These are phyloP conservation scores for Auricularia auricula-judae DNA, from an alignment of 768 basidiomycete genomes.

Conservation along the genomic window DNA sequence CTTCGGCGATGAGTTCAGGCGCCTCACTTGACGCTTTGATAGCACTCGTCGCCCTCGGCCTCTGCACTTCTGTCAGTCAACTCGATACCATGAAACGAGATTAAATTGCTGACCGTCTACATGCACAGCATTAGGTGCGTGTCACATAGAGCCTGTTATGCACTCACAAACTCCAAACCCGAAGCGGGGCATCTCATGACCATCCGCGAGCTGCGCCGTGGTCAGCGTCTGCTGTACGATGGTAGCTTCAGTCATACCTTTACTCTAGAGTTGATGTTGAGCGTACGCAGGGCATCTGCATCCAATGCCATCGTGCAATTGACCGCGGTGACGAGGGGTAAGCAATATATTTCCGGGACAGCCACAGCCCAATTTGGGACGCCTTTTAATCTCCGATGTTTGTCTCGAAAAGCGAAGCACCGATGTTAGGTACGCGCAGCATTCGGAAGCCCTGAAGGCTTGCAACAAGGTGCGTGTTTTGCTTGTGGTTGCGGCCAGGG, in stretches of 20 bases:
- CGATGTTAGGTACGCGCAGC: too few relatives aligned
- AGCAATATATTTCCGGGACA: too few relatives aligned
- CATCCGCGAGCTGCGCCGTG: constrained; percentile 33
- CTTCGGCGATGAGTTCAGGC: constrained; percentile 35
- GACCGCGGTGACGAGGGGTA: too few relatives aligned
- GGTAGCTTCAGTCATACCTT: background rate
- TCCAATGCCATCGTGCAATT: too few relatives aligned
- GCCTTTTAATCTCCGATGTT: too few relatives aligned
- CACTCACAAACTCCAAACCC: constrained; percentile 37
- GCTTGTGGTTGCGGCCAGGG: too few relatives aligned
- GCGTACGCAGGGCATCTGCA: background rate
- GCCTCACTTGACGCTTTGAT: constrained; percentile 38
- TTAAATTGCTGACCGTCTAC: background rate
- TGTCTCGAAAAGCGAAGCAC: too few relatives aligned
- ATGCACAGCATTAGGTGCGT: too few relatives aligned
- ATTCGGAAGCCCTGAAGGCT: too few relatives aligned
- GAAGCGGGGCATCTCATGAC: constrained; percentile 42
- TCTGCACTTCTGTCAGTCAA: constrained; percentile 9
- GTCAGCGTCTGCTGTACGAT: background rate
- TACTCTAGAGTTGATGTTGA: background rate
- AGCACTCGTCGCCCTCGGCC: constrained; percentile 43
- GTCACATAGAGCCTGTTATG: too few relatives aligned
- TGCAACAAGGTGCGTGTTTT: too few relatives aligned
- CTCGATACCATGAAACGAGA: background rate
- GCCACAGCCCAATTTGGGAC: too few relatives aligned